phyloP scores from a whole-genome alignment of 108 stramenopile species.

The Skeletonema menzelii region DNA sequence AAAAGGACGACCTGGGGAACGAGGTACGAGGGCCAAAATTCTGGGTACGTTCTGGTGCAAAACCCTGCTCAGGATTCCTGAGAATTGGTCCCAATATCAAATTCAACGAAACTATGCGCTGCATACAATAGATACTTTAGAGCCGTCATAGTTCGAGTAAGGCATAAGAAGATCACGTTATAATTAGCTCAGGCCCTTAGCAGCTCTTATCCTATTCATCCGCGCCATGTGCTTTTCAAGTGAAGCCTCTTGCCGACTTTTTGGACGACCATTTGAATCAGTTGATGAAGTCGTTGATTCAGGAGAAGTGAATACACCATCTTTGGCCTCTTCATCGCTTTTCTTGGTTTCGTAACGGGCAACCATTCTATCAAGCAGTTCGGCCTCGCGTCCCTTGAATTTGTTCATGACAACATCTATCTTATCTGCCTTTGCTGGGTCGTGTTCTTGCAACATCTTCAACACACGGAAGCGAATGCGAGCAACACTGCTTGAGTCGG shows the following conservation, averaged over 20 bases:
- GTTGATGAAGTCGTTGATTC: conserved; percentile 16
- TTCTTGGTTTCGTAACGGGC: conserved; percentile 62
- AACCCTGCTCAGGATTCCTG: no score
- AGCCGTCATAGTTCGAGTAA: no score
- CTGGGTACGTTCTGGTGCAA: no score
- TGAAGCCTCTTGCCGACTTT: conserved; percentile 69
- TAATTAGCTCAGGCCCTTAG: not conserved
- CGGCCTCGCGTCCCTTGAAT: conserved; percentile 83
- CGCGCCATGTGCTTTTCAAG: conserved; percentile 78
- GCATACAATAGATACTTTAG: no score
- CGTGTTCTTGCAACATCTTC: conserved; percentile 75
- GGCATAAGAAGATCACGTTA: not conserved
- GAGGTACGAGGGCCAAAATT: no score
- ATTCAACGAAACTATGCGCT: no score
- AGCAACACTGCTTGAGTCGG: conserved; percentile 27
- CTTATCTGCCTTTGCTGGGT: conserved; percentile 79
- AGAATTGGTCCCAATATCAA: no score
- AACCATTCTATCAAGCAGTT: conserved; percentile 86
- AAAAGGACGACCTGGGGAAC: no score
- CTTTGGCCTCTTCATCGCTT: not conserved
- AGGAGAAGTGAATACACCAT: conserved; percentile 10
- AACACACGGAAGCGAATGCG: conserved; percentile 70
- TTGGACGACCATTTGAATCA: conserved; percentile 23
- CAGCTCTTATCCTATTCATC: conserved; percentile 53
- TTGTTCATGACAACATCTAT: conserved; percentile 88